Base-by-base conservation (phyloP, 495 filamentous ascomycete species). In the Hypoxylon fragiforme region DNA sequence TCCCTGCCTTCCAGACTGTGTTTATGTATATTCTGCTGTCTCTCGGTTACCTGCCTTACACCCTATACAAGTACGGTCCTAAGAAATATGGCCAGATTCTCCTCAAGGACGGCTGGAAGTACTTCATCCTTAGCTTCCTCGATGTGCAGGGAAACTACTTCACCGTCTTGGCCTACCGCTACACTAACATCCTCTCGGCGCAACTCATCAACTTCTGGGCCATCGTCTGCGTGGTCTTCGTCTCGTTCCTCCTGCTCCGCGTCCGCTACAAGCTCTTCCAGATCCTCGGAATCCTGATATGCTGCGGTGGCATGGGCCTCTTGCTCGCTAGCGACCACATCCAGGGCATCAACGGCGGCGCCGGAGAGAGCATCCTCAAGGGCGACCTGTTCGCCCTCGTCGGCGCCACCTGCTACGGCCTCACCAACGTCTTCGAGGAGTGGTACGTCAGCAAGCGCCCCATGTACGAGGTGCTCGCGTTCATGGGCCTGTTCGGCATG, bases 121-220 rank as follows among this genome's bases (percentile, higher is more conserved):
- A 97, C 68, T 81, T 95, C 63, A 89, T 97, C 64, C 81, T 98
- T 31, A 82, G 86, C 21, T 96, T 97, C 75, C 80, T 91, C 34
- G 94, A 98, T 64, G 94, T 97, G 38, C 82, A 96, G 74, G 94
- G 94, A 35, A 98, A 98, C 73, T 98, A 96, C 77, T 97, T 97
- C 71, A 87, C 88, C 56, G 94, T 98, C 37, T 81, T 97, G 18
- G 94, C 91, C 31, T 97, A 96, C 77, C 81, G 88, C 20, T 95
- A 96, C 72, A 95, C 91, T 40, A 94, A 85, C 64, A 87, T 92
- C 68, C 82, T 94, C 22, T 94, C 89, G 44, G 91, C 89, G 7
- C 92, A 97, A 73, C 79, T 98, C 24, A 91, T 98, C 72, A 96
- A 96, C 78, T 97, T 98, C 81, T 98, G 94, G 92, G 87, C 92